Conservation (phyloP, 495 filamentous ascomycete species). For the Daldinia bambusicola region DNA sequence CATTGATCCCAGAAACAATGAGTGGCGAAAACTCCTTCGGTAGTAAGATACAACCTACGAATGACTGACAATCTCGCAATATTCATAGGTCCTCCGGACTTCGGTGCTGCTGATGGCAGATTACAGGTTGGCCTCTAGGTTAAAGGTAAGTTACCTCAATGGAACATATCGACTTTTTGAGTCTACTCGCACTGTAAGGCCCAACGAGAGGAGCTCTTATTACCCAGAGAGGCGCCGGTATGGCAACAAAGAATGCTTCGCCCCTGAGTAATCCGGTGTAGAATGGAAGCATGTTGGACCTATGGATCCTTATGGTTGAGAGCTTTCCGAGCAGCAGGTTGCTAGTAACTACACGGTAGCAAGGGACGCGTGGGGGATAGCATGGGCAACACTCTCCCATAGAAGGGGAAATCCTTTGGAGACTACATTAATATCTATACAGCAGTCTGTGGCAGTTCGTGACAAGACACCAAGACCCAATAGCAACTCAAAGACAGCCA, state of each 20-base stretch:
- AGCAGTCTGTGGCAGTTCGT: slow-evolving; percentile 40
- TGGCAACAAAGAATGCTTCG: slow-evolving; percentile 23
- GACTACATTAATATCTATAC: slow-evolving; percentile 1
- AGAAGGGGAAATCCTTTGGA: background rate
- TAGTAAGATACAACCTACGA: background rate
- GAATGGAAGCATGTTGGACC: slow-evolving; percentile 30
- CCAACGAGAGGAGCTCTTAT: slow-evolving; percentile 24
- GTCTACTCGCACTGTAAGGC: slow-evolving; percentile 11
- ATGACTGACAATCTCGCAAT: slow-evolving; percentile 20
- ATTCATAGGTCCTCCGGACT: slow-evolving; percentile 23
- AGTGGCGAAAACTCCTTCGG: background rate
- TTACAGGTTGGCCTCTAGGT: slow-evolving; percentile 27
- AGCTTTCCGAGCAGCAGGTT: slow-evolving; percentile 21
- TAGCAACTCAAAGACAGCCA: background rate
- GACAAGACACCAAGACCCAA: slow-evolving; percentile 13
- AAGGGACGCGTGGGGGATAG: slow-evolving; percentile 36
- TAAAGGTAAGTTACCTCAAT: slow-evolving; percentile 22
- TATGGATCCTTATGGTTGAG: background rate
- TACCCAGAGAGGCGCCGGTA: background rate
- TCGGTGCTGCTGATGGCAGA: slow-evolving; percentile 20
- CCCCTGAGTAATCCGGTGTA: slow-evolving; percentile 42
- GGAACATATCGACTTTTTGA: slow-evolving; percentile 31
- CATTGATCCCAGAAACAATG: slow-evolving; percentile 38
- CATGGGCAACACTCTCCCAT: slow-evolving; percentile 14
- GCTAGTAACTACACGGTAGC: slow-evolving; percentile 30